Percentiles rank a stretch among this genome's conserved stretches.
phyloP scores from a whole-genome alignment of 768 basidiomycete species.

The Sarcomyxa edulis region DNA sequence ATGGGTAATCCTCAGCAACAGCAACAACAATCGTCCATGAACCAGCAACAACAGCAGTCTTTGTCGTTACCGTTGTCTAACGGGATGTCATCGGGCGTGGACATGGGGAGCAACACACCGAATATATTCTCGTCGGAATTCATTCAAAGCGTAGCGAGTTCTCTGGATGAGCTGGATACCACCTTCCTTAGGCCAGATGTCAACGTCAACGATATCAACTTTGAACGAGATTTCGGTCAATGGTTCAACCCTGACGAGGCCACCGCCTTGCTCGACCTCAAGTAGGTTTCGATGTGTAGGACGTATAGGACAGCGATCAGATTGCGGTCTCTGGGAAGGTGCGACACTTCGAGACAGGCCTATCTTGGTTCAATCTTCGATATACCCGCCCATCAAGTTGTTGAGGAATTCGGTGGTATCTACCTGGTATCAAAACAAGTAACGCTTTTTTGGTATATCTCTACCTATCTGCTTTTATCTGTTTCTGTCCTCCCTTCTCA shows the following conservation, averaged over 20 bases:
- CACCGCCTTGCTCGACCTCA: conserved; percentile 23
- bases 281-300: conserved; percentile 16
- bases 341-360: too few species aligned
- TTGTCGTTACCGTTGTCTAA: not conserved
- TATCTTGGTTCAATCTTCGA: too few species aligned
- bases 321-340: conserved; percentile 7
- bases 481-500: not conserved
- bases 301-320: not conserved
- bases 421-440: too few species aligned
- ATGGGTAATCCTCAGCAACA: conserved; percentile 11
- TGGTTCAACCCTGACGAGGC: conserved; percentile 65
- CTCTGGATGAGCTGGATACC: conserved; percentile 37
- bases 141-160: conserved; percentile 34
- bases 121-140: conserved; percentile 34
- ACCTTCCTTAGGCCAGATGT: conserved; percentile 37
- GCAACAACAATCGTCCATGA: conserved; percentile 1
- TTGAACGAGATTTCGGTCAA: conserved; percentile 71
- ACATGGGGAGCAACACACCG: not conserved
- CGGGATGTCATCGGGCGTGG: conserved; percentile 1
- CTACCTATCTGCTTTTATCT: conserved; percentile 4
- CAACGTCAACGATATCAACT: conserved; percentile 56
- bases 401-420: too few species aligned
- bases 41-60: not conserved
- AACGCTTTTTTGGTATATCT: not conserved
- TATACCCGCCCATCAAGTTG: too few species aligned